Evolutionary conservation across 1,284 basidiomycete species (phyloP).

Genomic region (Fomitopsis betulina): DNA sequence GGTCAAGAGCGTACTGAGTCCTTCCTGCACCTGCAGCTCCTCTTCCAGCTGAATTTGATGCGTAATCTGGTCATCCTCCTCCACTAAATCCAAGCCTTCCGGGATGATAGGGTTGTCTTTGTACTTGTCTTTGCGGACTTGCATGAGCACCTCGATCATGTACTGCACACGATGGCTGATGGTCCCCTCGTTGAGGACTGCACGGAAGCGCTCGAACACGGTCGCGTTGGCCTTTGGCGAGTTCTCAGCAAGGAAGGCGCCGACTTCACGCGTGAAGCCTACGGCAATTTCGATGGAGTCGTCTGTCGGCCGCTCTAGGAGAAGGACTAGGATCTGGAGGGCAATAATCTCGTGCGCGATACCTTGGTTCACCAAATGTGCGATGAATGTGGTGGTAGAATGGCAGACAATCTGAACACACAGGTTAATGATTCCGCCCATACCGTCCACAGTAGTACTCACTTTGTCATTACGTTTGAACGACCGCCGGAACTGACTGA

Average conservation of each 20-base stretch:
- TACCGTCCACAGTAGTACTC: conserved; percentile 21
- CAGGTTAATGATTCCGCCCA: not conserved
- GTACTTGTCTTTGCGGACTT: conserved; percentile 96
- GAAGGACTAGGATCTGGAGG: conserved; percentile 90
- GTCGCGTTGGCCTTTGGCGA: conserved; percentile 92
- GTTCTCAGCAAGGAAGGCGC: conserved; percentile 91
- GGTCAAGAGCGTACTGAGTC: conserved; percentile 68
- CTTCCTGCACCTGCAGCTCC: conserved; percentile 91
- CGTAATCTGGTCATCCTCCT: conserved; percentile 97
- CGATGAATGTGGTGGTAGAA: conserved; percentile 94
- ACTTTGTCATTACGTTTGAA: conserved; percentile 99
- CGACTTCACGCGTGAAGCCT: conserved; percentile 96
- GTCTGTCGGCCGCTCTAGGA: conserved; percentile 94
- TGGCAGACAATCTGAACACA: conserved; percentile 76
- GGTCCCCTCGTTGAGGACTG: conserved; percentile 90
- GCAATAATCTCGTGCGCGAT: conserved; percentile 95
- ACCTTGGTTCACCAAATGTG: conserved; percentile 94
- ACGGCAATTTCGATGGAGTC: conserved; percentile 99
- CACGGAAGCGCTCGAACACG: conserved; percentile 94
- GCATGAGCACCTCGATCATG: conserved; percentile 99
- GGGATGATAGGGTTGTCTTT: conserved; percentile 96
- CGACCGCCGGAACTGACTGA: conserved; percentile 92
- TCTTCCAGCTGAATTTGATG: conserved; percentile 92
- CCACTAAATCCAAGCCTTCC: conserved; percentile 93
- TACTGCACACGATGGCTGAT: conserved; percentile 98